phyloP scores from a whole-genome alignment of 2,329 filamentous ascomycete genomes.

The Penicillium expansum region DNA sequence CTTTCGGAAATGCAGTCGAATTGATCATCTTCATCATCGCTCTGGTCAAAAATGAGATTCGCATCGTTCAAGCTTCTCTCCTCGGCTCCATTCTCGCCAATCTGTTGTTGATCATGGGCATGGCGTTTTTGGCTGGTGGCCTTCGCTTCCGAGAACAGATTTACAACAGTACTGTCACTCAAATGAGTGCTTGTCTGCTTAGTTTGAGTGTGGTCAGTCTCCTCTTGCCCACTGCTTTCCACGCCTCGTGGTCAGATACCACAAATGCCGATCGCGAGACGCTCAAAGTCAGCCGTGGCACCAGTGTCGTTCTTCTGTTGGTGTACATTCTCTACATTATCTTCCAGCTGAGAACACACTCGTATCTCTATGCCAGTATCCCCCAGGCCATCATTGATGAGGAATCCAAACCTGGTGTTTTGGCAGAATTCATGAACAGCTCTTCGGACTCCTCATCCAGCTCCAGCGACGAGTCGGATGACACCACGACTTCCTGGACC shows the following conservation, averaged over 20 bases:
- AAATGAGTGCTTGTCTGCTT: conserved; percentile 92
- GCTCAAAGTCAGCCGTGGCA: conserved; percentile 82
- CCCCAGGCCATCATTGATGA: conserved; percentile 91
- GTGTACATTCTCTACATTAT: conserved; percentile 81
- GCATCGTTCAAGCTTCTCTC: conserved; percentile 86
- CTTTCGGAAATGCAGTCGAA: conserved; percentile 76
- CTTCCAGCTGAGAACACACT: conserved; percentile 88
- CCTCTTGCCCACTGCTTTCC: conserved; percentile 84
- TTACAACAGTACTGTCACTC: conserved; percentile 92
- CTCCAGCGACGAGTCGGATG: conserved; percentile 65
- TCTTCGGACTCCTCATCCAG: conserved; percentile 46
- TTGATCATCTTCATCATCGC: conserved; percentile 78
- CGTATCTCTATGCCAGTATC: conserved; percentile 88
- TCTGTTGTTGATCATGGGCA: conserved; percentile 81
- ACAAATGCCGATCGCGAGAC: conserved; percentile 65
- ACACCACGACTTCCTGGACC: conserved; percentile 65
- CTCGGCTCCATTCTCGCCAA: conserved; percentile 89
- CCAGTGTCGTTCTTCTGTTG: conserved; percentile 78
- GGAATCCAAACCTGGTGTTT: conserved; percentile 79
- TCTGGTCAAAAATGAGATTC: conserved; percentile 76
- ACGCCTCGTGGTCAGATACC: conserved; percentile 72
- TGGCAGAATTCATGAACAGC: conserved; percentile 73
- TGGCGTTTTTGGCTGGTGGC: conserved; percentile 85
- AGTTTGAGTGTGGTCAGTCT: conserved; percentile 88
- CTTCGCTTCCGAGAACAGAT: conserved; percentile 88